phyloP scores from a whole-genome alignment of 2,329 filamentous ascomycete genomes.

The Hypomyces perniciosus region DNA sequence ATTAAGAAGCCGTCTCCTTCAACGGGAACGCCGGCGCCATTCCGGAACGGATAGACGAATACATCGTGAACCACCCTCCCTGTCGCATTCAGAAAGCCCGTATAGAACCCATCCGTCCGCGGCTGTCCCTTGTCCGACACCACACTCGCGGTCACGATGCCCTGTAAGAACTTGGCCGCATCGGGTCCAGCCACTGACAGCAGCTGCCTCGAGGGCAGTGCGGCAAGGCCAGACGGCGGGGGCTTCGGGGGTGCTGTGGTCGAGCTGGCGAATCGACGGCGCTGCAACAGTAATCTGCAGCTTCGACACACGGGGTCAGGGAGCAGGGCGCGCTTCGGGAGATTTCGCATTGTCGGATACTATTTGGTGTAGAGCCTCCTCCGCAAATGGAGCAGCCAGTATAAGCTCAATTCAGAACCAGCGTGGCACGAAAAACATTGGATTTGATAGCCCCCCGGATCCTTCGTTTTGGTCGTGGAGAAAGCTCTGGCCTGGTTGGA shows the following conservation, averaged over 20 bases:
- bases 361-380: too few relatives aligned
- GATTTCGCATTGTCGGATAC: slow-evolving; percentile 17
- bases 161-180: slow-evolving; percentile 79
- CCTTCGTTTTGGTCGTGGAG: too few relatives aligned
- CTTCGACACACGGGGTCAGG: slow-evolving; percentile 24
- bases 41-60: slow-evolving; percentile 69
- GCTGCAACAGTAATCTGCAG: slow-evolving; percentile 24
- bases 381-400: not conserved
- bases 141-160: slow-evolving; percentile 64
- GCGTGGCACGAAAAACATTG: not conserved
- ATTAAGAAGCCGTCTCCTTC: slow-evolving; percentile 53
- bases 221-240: slow-evolving; percentile 42
- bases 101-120: slow-evolving; percentile 58
- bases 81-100: slow-evolving; percentile 77
- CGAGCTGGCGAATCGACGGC: slow-evolving; percentile 26
- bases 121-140: slow-evolving; percentile 33
- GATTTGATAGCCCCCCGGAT: too few relatives aligned
- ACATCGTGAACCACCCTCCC: slow-evolving; percentile 84
- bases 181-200: slow-evolving; percentile 76
- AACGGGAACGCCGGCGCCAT: slow-evolving; percentile 18
- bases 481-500: too few relatives aligned
- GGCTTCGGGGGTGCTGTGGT: slow-evolving; percentile 32
- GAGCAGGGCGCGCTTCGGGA: slow-evolving; percentile 16
- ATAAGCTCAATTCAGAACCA: not conserved
- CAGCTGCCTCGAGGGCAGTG: slow-evolving; percentile 67